Percentiles rank a stretch among this genome's conserved stretches.
Conservation (phyloP, 23 red algal genomes). For the Chondrus crispus region DNA sequence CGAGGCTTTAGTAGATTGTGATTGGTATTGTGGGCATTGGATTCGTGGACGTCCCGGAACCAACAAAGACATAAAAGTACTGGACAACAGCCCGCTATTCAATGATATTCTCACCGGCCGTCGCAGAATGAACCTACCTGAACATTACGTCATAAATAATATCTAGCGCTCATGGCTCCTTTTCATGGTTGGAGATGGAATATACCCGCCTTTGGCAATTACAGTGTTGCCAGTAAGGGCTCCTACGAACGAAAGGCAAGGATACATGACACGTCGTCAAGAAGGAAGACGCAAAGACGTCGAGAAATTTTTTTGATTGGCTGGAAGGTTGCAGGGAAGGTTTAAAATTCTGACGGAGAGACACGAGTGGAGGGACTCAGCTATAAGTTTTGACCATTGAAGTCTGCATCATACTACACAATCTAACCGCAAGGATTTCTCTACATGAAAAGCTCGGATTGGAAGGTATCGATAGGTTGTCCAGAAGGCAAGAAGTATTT, state of each 20-base stretch:
- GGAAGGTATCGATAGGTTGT: no score
- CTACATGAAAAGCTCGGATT: background rate
- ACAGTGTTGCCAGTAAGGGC: background rate
- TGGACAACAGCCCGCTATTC: constrained; percentile 33
- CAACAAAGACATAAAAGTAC: constrained; percentile 24
- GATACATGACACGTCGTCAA: background rate
- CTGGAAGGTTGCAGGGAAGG: constrained; percentile 14
- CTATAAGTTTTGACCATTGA: constrained; percentile 4
- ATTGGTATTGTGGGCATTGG: constrained; percentile 42
- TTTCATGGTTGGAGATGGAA: background rate
- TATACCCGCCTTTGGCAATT: constrained; percentile 28
- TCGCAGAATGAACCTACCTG: background rate
- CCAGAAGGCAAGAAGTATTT: background rate
- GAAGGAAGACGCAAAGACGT: constrained; percentile 21
- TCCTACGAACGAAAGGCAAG: background rate
- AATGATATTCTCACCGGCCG: background rate
- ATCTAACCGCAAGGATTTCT: constrained; percentile 6
- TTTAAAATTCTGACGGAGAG: constrained; percentile 20
- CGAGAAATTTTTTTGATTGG: constrained; percentile 16
- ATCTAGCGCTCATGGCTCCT: background rate
- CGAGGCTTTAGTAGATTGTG: constrained; percentile 1
- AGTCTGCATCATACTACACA: constrained; percentile 46
- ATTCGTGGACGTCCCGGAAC: background rate
- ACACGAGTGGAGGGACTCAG: background rate
- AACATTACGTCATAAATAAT: background rate